Conservation (phyloP, 495 filamentous ascomycete species). For the Arthonia radiata region DNA sequence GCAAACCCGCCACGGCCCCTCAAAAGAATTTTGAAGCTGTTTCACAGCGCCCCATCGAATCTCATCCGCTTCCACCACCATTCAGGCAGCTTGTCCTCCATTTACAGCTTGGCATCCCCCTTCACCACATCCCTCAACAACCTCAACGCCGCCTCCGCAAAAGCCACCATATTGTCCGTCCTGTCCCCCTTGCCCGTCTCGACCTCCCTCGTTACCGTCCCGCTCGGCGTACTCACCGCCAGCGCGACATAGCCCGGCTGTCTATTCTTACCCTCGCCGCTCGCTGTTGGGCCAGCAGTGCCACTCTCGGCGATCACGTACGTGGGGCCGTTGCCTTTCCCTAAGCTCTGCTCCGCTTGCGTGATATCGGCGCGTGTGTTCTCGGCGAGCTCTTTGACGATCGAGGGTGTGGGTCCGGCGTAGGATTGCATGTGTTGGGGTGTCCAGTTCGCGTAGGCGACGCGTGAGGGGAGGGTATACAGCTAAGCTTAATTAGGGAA, state of each 20-base stretch:
- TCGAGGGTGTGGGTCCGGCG: conserved; percentile 28
- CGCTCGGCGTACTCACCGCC: conserved; percentile 24
- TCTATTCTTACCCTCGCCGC: conserved; percentile 28
- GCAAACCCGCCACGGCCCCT: too few species aligned
- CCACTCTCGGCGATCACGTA: conserved; percentile 34
- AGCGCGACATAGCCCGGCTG: conserved; percentile 36
- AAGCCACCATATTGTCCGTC: conserved; percentile 34
- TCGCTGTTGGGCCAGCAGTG: conserved; percentile 35
- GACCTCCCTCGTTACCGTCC: conserved; percentile 23
- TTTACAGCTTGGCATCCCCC: conserved; percentile 66
- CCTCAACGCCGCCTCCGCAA: conserved; percentile 39
- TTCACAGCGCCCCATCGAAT: too few species aligned
- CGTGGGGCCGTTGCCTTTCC: conserved; percentile 23
- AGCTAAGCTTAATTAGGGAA: conserved; percentile 11
- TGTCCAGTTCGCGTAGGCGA: conserved; percentile 36
- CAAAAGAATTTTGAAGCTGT: too few species aligned
- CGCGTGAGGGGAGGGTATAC: conserved; percentile 34
- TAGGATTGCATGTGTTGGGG: conserved; percentile 22
- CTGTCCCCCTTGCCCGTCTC: conserved; percentile 28
- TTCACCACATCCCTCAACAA: conserved; percentile 56
- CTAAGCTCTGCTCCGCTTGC: too few species aligned
- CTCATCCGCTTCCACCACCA: too few species aligned
- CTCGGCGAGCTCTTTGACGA: conserved; percentile 28
- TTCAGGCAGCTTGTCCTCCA: too few species aligned
- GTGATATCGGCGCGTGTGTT: too few species aligned